Percentiles rank a stretch among this genome's conserved stretches.
Evolutionary conservation across 345 rosid species (phyloP).

Genomic region (Rubroshorea leprosula): DNA sequence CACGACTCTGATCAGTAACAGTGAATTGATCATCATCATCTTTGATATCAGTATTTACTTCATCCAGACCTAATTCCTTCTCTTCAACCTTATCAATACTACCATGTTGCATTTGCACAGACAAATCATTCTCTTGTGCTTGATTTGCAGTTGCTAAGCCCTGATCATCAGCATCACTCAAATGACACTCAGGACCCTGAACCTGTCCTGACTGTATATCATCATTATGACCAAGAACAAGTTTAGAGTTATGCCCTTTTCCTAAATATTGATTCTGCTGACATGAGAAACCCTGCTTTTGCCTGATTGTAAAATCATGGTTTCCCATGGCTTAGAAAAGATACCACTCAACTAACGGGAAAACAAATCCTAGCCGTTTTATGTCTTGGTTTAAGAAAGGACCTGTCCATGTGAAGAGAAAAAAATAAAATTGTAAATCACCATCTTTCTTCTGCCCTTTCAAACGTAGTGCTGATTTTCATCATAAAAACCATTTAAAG

Average conservation of each 20-base stretch:
- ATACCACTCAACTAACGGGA: not conserved
- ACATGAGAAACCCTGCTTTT: constrained; percentile 19
- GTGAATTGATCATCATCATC: constrained; percentile 14
- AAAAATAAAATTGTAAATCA: not conserved
- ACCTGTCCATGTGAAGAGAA: not conserved
- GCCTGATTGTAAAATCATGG: constrained; percentile 22
- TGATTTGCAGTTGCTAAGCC: not conserved
- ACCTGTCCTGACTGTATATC: constrained; percentile 13
- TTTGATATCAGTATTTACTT: constrained; percentile 6
- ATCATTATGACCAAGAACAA: constrained; percentile 12
- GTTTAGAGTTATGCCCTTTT: constrained; percentile 17
- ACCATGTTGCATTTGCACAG: constrained; percentile 10
- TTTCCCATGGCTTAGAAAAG: constrained; percentile 24
- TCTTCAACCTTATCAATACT: constrained; percentile 12
- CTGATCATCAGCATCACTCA: not conserved
- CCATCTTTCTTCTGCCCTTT: not conserved
- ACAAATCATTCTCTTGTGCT: constrained; percentile 13
- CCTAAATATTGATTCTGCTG: constrained; percentile 22
- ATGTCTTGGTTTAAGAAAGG: constrained; percentile 1
- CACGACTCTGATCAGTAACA: constrained; percentile 16
- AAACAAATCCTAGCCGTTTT: not conserved
- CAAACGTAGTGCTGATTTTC: not conserved
- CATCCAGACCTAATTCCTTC: constrained; percentile 17
- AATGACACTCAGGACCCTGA: not conserved
- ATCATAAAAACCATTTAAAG: not conserved